A percentile compares a stretch with the other conserved stretches of the same genome.
Conservation (phyloP, 106 monocot species). For the Xerophyta viscosa region DNA sequence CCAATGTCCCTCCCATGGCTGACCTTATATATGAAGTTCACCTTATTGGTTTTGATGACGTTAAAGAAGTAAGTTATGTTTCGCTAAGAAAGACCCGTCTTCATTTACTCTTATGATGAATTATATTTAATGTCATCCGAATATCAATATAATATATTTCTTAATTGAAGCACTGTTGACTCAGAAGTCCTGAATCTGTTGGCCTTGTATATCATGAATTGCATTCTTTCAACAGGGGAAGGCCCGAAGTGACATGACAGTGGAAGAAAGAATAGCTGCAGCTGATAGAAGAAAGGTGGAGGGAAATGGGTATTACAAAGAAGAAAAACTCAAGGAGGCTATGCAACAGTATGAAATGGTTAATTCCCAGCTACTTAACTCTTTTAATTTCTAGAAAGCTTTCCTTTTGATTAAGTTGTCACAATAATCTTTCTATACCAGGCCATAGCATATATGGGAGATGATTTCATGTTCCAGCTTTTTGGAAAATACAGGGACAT, state of each 20-base stretch:
- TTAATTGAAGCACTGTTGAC: too few relatives aligned
- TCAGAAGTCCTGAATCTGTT: too few relatives aligned
- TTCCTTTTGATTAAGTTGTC: not conserved
- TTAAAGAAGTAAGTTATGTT: constrained; percentile 56
- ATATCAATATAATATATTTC: too few relatives aligned
- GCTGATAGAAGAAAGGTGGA: constrained; percentile 81
- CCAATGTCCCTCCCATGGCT: constrained; percentile 87
- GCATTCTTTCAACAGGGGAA: constrained; percentile 51
- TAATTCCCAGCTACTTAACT: too few relatives aligned
- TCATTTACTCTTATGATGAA: not conserved
- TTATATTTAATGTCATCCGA: not conserved
- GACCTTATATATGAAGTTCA: constrained; percentile 91
- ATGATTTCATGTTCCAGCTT: constrained; percentile 99
- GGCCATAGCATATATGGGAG: constrained; percentile 99
- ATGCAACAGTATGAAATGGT: constrained; percentile 99
- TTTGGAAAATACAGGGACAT: constrained; percentile 97
- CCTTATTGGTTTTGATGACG: constrained; percentile 95
- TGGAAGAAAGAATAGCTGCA: constrained; percentile 93
- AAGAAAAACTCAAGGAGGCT: constrained; percentile 84
- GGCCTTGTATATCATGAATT: too few relatives aligned
- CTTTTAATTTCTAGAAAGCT: too few relatives aligned
- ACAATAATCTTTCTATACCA: constrained; percentile 12
- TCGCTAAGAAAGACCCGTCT: not conserved
- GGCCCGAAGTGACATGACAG: constrained; percentile 95
- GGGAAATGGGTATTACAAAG: constrained; percentile 75